phyloP scores from a whole-genome alignment of 1,139 yeast species.

The Saccharomyces hybrid region DNA sequence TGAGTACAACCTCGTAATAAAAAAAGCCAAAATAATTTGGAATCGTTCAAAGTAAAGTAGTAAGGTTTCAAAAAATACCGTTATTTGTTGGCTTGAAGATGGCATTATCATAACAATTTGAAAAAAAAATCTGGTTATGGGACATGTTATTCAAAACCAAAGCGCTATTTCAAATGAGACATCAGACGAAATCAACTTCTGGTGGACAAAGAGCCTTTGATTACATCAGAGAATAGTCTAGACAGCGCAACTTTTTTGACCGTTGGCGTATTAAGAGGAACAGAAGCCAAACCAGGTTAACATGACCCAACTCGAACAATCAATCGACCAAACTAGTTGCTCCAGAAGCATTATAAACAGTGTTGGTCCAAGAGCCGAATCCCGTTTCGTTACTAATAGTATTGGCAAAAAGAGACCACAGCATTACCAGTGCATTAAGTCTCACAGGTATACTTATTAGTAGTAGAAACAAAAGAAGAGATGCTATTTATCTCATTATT shows the following conservation, averaged over 20 bases:
- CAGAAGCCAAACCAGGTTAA: slow-evolving; percentile 8
- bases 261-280: slow-evolving; percentile 10
- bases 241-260: slow-evolving; percentile 8
- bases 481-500: slow-evolving; percentile 11
- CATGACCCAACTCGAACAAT: slow-evolving; percentile 11
- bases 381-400: slow-evolving; percentile 10
- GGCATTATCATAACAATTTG: neutral
- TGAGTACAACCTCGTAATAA: neutral
- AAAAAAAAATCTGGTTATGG: neutral
- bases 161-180: neutral
- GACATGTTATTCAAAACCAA: neutral
- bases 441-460: slow-evolving; percentile 10
- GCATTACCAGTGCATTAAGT: slow-evolving; percentile 8
- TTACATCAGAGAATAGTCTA: slow-evolving; percentile 7
- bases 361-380: slow-evolving; percentile 9
- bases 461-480: slow-evolving; percentile 7
- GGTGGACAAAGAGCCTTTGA: slow-evolving; percentile 12
- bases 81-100: neutral
- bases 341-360: slow-evolving; percentile 7
- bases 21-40: neutral
- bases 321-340: slow-evolving; percentile 8
- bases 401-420: slow-evolving; percentile 9
- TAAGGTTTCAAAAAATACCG: neutral
- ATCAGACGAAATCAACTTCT: slow-evolving; percentile 1
- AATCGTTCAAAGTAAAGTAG: neutral